Evolutionary conservation across 805 yeast species (phyloP), one percentile per base, ranked within the genome.

Genomic region (Ogataea trehalophila): DNA sequence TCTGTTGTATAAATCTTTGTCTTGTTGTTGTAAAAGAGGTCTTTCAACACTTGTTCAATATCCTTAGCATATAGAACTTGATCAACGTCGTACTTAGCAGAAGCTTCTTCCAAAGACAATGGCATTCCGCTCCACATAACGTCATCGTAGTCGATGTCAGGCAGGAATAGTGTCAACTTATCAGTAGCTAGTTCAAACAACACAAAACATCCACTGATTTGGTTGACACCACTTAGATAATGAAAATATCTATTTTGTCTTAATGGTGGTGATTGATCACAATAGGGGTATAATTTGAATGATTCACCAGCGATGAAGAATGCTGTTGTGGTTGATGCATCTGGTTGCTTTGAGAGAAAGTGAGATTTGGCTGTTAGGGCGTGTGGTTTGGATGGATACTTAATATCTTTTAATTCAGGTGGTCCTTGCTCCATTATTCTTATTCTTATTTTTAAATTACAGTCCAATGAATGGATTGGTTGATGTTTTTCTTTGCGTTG

Each of bases 111-210:
- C 3, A 74, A 53, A 37, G 79, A 70, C 44, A 88, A 53, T 5
- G 99, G 99, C 66, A 85, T 61, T 0, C 99, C 99, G 48, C 94
- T 83, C 99, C 99, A 92, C 89, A 94, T 85, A 38, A 92, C 85
- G 61, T 88, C 97, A 39, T 94, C 98, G 39, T 76, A 69, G 60
- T 90, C 96, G 37, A 92, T 74, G 45, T 85, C 78, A 1, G 98
- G 97, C 44, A 94, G 71, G 60, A 85, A 92, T 23, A 92, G 69
- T 0, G 83, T 80, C 51, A 89, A 72, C 45, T 79, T 74, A 39
- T 83, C 87, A 6, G 65, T 55, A 3, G 55, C 60, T 36, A 81
- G 59, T 42, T 79, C 71, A 60, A 77, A 92, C 20, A 85, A 68
- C 1, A 88, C 76, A 56, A 80, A 84, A 33, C 85, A 74, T 1